phyloP scores from a whole-genome alignment of 768 basidiomycete genomes.

The Suillus variegatus region DNA sequence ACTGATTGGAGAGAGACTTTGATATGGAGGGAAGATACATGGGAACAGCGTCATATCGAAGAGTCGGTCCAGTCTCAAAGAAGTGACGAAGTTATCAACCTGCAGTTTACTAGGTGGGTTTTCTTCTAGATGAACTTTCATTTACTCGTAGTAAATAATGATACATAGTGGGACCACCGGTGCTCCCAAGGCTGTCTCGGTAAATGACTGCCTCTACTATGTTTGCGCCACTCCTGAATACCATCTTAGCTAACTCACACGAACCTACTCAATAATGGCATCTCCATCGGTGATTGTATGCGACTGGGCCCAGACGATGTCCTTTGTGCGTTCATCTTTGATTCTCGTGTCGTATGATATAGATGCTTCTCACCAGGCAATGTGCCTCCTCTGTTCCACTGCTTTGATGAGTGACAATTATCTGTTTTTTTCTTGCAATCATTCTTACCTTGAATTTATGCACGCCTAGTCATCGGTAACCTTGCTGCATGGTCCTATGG shows the following conservation, averaged over 20 bases:
- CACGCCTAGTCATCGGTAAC: slow-evolving; percentile 82
- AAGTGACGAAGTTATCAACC: slow-evolving; percentile 74
- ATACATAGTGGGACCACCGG: slow-evolving; percentile 73
- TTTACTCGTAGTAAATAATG: slow-evolving; percentile 4
- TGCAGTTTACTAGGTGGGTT: slow-evolving; percentile 81
- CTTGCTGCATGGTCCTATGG: slow-evolving; percentile 77
- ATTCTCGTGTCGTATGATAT: background rate
- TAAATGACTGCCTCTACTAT: slow-evolving; percentile 33
- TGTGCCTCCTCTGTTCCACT: slow-evolving; percentile 83
- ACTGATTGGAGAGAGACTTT: slow-evolving; percentile 75
- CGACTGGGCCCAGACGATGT: slow-evolving; percentile 62
- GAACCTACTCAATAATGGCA: slow-evolving; percentile 77
- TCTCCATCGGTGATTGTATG: slow-evolving; percentile 75
- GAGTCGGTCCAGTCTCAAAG: slow-evolving; percentile 42
- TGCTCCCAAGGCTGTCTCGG: slow-evolving; percentile 80
- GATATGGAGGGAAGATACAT: slow-evolving; percentile 61
- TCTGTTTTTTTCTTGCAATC: slow-evolving; percentile 7
- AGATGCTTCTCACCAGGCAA: slow-evolving; percentile 53
- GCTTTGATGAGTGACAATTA: slow-evolving; percentile 71
- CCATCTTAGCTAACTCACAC: slow-evolving; percentile 67
- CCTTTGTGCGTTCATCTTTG: slow-evolving; percentile 51
- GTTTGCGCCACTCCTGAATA: background rate
- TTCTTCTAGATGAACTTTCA: background rate
- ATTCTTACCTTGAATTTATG: slow-evolving; percentile 18
- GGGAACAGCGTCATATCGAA: slow-evolving; percentile 44